Evolutionary conservation across 331 rosid species (phyloP).

Genomic region (Stylosanthes scabra): DNA sequence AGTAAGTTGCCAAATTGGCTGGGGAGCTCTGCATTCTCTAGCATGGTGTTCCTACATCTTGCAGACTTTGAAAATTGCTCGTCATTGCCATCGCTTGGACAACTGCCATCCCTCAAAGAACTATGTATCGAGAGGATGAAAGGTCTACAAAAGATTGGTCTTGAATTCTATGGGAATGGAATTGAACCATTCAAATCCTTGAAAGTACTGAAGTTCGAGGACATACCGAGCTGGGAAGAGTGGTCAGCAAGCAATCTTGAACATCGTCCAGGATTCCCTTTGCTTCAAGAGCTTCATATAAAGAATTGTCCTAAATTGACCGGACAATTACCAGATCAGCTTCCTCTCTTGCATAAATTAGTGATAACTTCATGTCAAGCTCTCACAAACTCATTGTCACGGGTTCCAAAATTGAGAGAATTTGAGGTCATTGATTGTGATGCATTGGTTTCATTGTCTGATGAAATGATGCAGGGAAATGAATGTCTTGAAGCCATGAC

Average conservation of each 20-base stretch:
- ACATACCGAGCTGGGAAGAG: constrained; percentile 30
- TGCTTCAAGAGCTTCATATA: constrained; percentile 31
- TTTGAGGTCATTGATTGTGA: constrained; percentile 25
- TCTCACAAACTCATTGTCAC: constrained; percentile 19
- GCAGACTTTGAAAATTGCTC: background rate
- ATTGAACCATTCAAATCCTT: constrained; percentile 24
- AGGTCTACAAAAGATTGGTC: constrained; percentile 18
- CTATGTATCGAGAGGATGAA: constrained; percentile 20
- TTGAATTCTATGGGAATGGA: constrained; percentile 34
- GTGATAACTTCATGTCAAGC: constrained; percentile 32
- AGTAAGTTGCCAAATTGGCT: constrained; percentile 32
- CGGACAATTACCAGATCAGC: constrained; percentile 8
- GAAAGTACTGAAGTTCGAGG: constrained; percentile 31
- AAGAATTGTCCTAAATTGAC: constrained; percentile 31
- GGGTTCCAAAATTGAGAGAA: constrained; percentile 33
- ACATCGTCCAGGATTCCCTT: constrained; percentile 13
- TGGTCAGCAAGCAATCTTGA: constrained; percentile 11
- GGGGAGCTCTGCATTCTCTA: constrained; percentile 21
- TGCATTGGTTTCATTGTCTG: constrained; percentile 32
- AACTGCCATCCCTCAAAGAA: constrained; percentile 32
- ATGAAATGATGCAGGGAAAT: constrained; percentile 33
- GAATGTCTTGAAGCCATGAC: constrained; percentile 25
- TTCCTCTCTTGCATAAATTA: constrained; percentile 31
- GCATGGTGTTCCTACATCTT: constrained; percentile 30
- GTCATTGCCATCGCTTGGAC: constrained; percentile 39